Evolutionary conservation across 2,329 filamentous ascomycete genomes (phyloP), one percentile per base, ranked within the genome.

Genomic region (Trichophyton equinum): DNA sequence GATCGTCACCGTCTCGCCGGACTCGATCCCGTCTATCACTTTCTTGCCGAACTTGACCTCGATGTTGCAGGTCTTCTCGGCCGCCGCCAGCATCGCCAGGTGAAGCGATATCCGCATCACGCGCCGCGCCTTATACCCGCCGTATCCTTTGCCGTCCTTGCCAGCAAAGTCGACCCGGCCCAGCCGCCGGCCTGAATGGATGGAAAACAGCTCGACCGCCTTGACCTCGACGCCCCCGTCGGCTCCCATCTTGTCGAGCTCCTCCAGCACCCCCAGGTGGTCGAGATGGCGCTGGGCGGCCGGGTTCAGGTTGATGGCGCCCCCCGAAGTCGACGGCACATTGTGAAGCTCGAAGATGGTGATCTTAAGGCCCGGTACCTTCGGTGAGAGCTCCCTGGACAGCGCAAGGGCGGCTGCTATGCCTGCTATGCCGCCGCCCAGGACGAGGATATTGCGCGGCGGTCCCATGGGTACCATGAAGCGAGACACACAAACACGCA

Each of bases 221-320:
- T 74, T 69, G n/a, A 76, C 73, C 18, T 75, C 73, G 1, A 70
- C 67, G 33, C 74, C 74, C 0, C 71, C 71, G 18, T 76, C 73
- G 3, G 72, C 63, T 9, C 75, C 74, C 65, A 73, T 69, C 1
- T 70, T 68, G 51, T 72, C 65, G 20, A 77, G 64, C 59, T 75
- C 72, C 1, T 70, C 64, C 2, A 77, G 66, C 1, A 77, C 71
- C 1, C 75, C 75, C 3, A 78, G 66, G 40, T 74, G 70, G 27
- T 75, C 72, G 4, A 78, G 71, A 63, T 77, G 73, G 6, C 75
- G 68, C 44, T 77, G 70, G 2, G 75, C 76, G 8, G 76, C 75
- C 1, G 76, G 75, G 0, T 75, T 76, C 18, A 78, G 65, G 61
- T 76, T 76, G 61, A 78, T 74, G 3, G 76, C 75, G 8, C 76